phyloP scores from a whole-genome alignment of 2,329 filamentous ascomycete species.

The Aureobasidium lini region DNA sequence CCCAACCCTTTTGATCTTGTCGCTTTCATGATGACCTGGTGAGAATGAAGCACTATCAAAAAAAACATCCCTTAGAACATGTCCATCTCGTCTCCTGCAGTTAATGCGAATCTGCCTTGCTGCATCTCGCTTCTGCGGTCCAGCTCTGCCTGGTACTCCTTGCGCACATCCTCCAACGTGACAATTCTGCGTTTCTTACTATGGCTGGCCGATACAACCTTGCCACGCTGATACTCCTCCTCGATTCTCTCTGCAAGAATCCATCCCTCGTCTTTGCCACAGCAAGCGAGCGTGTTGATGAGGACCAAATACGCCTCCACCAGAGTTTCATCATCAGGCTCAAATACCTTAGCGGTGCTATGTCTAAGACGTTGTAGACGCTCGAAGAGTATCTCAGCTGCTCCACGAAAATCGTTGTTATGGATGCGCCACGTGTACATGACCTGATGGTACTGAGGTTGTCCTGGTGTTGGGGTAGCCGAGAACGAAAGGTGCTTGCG shows the following conservation, averaged over 20 bases:
- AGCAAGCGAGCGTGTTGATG: conserved; percentile 86
- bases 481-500: conserved; percentile 59
- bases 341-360: conserved; percentile 12
- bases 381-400: conserved; percentile 50
- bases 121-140: conserved; percentile 83
- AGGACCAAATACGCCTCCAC: conserved; percentile 78
- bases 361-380: conserved; percentile 43
- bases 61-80: background rate
- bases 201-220: conserved; percentile 5
- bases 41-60: background rate
- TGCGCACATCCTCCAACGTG: conserved; percentile 76
- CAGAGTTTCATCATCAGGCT: conserved; percentile 36
- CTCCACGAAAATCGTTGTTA: conserved; percentile 78
- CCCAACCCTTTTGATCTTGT: background rate
- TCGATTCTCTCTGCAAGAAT: conserved; percentile 51
- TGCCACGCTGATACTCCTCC: conserved; percentile 20
- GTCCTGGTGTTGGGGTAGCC: conserved; percentile 24
- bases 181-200: conserved; percentile 63
- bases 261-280: conserved; percentile 75
- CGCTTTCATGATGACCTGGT: background rate
- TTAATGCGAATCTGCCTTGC: conserved; percentile 80
- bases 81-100: conserved; percentile 29
- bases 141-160: conserved; percentile 82
- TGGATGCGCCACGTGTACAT: conserved; percentile 86
- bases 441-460: conserved; percentile 73